phyloP scores from a whole-genome alignment of 345 rosid genomes.

The Toxicodendron radicans region DNA sequence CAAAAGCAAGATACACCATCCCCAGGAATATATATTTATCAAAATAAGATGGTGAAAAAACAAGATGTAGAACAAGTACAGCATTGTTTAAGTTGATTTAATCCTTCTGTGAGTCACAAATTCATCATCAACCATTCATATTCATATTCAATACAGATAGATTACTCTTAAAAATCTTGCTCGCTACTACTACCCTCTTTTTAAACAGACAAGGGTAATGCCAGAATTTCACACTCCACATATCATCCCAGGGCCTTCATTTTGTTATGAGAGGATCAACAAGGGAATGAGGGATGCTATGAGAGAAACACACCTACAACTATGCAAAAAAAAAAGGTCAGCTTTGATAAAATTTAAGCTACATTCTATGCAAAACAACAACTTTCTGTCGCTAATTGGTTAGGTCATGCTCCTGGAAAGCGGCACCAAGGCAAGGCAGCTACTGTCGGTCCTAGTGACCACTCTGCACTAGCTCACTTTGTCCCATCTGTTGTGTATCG shows the following conservation, averaged over 20 bases:
- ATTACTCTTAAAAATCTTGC: background rate
- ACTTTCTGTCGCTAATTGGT: conserved; percentile 41
- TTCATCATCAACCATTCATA: conserved; percentile 9
- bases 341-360: conserved; percentile 30
- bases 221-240: conserved; percentile 25
- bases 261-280: conserved; percentile 16
- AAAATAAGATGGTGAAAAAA: too few species aligned
- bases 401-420: conserved; percentile 37
- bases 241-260: conserved; percentile 23
- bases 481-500: conserved; percentile 38
- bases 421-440: conserved; percentile 15
- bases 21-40: too few species aligned
- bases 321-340: conserved; percentile 20
- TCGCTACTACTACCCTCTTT: conserved; percentile 26
- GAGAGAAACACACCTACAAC: conserved; percentile 31
- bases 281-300: conserved; percentile 7
- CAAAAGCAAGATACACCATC: too few species aligned
- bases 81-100: conserved; percentile 14
- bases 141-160: conserved; percentile 15
- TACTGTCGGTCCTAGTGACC: conserved; percentile 24
- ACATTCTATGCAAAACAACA: conserved; percentile 42
- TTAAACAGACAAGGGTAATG: conserved; percentile 21
- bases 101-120: conserved; percentile 15
- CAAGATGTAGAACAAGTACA: background rate
- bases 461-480: conserved; percentile 36